Evolutionary conservation across 2,329 filamentous ascomycete genomes (phyloP), one percentile per base, ranked within the genome.

Genomic region (Apiospora aurea): DNA sequence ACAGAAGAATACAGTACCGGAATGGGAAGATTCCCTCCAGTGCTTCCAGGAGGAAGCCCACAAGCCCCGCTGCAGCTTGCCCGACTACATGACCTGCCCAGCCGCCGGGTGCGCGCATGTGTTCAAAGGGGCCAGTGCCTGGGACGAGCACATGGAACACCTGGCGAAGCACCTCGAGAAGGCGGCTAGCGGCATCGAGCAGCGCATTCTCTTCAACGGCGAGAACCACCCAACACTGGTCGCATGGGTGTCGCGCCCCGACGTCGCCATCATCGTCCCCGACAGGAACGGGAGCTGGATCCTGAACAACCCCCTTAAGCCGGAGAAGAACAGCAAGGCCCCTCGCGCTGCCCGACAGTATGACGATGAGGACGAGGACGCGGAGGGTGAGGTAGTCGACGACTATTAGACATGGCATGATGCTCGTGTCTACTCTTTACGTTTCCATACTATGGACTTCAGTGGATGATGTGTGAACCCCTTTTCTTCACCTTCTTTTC

Each of bases 141-240:
- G 95, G 95, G 93, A 96, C 72, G 87, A 91, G 72, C 87, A 93
- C 34, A 94, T 97, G 90, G 95, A 98, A 81, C 95, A 98, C 82
- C 89, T 97, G 2, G 94, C 93, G 0, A 87, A 89, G 72, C 95
- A 98, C 80, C 86, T 96, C 66, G 94, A 96, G 81, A 84, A 83
- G 43, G 84, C 82, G 0, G 83, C 82, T 5, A 73, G 77, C 4
- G 80, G 80, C 13, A 74, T 74, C 21, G 81, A 83, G 72, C 72
- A 71, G 13, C 71, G 73, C 0, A 70, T 79, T 61, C 71, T 72
- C 10, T 79, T 80, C 64, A 78, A 78, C 14, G 77, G 77, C n/a
- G 73, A 75, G 13, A 67, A 75, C 41, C 79, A 81, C 67, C 53
- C 18, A 21, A 79, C 79, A 1, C 76, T 81, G 47, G 74, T 78